These are phyloP conservation scores for Pseudogymnoascus destructans DNA, from an alignment of 2,329 filamentous ascomycete genomes.

Conservation along the genomic window DNA sequence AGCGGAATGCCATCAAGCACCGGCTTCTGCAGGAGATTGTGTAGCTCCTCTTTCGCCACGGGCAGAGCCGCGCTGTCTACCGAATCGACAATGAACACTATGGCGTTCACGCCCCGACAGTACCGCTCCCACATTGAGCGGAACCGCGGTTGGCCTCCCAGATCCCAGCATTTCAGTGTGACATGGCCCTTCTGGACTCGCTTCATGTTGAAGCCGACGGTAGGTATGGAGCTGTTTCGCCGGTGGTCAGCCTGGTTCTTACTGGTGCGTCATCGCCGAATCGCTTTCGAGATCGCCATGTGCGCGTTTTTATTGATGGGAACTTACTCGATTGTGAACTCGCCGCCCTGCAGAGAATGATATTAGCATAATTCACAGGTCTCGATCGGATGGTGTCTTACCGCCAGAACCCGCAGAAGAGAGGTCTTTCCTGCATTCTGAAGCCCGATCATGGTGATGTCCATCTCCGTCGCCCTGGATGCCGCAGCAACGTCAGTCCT, in stretches of 20 bases:
- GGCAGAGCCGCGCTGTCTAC: constrained; percentile 71
- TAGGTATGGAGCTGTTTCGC: constrained; percentile 76
- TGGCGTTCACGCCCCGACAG: constrained; percentile 92
- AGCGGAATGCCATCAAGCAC: constrained; percentile 82
- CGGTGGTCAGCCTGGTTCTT: constrained; percentile 28
- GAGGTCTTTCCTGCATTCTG: constrained; percentile 99
- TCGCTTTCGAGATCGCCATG: constrained; percentile 10
- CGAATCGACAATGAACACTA: constrained; percentile 97
- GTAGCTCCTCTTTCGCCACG: constrained; percentile 82
- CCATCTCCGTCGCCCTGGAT: constrained; percentile 92
- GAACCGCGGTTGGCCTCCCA: constrained; percentile 92
- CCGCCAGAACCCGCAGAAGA: constrained; percentile 80
- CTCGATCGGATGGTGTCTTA: constrained; percentile 39
- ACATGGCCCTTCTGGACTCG: constrained; percentile 95
- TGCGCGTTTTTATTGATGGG: constrained; percentile 11
- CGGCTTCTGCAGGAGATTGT: constrained; percentile 72
- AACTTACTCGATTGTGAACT: constrained; percentile 97
- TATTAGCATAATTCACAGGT: constrained; percentile 13
- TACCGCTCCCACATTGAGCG: constrained; percentile 99
- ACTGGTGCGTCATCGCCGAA: neutral
- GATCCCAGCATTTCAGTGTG: constrained; percentile 97
- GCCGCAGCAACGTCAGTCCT: constrained; percentile 12
- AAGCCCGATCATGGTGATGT: constrained; percentile 96
- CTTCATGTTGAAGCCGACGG: constrained; percentile 99
- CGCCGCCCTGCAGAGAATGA: constrained; percentile 58